phyloP scores from a whole-genome alignment of 768 basidiomycete genomes.

The Megacollybia marginata region DNA sequence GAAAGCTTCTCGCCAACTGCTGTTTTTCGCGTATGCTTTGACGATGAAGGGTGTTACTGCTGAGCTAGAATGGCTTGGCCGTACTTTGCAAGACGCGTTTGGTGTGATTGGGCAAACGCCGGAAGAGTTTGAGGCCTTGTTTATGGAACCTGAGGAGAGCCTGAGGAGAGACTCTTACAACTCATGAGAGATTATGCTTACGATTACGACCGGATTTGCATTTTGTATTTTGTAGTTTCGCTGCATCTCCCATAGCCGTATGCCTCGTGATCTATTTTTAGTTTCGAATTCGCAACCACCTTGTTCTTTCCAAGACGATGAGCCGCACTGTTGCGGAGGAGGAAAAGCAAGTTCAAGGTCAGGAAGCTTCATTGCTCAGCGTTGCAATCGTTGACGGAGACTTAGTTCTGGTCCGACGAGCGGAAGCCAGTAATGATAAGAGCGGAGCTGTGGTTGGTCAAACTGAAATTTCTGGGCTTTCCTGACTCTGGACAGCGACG shows the following conservation, averaged over 20 bases:
- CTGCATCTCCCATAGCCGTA: too few species aligned
- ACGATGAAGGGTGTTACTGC: slow-evolving; percentile 92
- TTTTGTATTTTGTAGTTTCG: background rate
- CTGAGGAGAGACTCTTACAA: slow-evolving; percentile 12
- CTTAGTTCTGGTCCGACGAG: slow-evolving; percentile 35
- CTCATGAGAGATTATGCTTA: slow-evolving; percentile 6
- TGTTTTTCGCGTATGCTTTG: slow-evolving; percentile 91
- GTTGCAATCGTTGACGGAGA: background rate
- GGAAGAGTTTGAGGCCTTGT: slow-evolving; percentile 79
- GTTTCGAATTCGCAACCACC: too few species aligned
- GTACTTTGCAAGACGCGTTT: slow-evolving; percentile 80
- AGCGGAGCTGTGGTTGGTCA: slow-evolving; percentile 30
- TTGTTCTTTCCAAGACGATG: too few species aligned
- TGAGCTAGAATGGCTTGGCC: slow-evolving; percentile 79
- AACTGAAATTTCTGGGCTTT: slow-evolving; percentile 2
- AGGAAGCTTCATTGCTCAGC: background rate
- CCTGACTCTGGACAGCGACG: slow-evolving; percentile 31
- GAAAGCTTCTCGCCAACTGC: slow-evolving; percentile 74
- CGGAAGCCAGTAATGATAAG: slow-evolving; percentile 29
- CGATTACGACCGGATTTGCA: background rate
- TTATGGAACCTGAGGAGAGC: slow-evolving; percentile 28
- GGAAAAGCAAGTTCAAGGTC: background rate
- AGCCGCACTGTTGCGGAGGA: background rate
- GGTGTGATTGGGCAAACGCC: slow-evolving; percentile 83
- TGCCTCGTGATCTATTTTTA: too few species aligned